Conservation (phyloP, 2,329 filamentous ascomycete genomes). For the Aplosporella prunicola region DNA sequence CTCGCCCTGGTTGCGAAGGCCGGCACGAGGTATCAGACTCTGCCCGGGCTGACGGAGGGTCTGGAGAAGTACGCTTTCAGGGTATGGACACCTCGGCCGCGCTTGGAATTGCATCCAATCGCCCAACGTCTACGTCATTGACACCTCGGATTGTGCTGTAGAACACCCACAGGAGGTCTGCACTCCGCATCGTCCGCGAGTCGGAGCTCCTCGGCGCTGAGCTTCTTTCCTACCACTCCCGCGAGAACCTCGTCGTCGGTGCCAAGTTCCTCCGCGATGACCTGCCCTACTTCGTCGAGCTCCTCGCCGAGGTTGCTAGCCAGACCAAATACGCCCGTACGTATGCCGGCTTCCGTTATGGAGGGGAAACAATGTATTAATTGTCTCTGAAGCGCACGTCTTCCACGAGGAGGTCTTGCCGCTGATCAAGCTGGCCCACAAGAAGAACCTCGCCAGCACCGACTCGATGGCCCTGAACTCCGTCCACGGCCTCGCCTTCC, state of each 20-base stretch:
- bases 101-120: too few species aligned
- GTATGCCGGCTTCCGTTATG: conserved; percentile 17
- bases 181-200: conserved; percentile 88
- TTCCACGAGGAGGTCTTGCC: conserved; percentile 79
- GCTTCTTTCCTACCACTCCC: conserved; percentile 78
- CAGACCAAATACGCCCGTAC: conserved; percentile 73
- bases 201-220: conserved; percentile 89
- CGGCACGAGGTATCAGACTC: conserved; percentile 83
- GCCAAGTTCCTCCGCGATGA: conserved; percentile 94
- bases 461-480: conserved; percentile 71
- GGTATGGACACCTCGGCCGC: conserved; percentile 41
- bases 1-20: conserved; percentile 89
- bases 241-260: conserved; percentile 85
- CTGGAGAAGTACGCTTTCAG: conserved; percentile 97
- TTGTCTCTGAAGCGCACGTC: conserved; percentile 63
- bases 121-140: conserved; percentile 7
- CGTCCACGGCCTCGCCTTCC: conserved; percentile 80
- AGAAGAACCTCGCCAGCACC: conserved; percentile 53
- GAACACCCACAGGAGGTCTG: conserved; percentile 82
- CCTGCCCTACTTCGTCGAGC: conserved; percentile 93
- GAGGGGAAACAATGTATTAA: too few species aligned
- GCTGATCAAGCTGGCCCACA: conserved; percentile 68
- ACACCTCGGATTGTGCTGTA: conserved; percentile 32
- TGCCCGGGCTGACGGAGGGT: conserved; percentile 80
- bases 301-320: conserved; percentile 83